A percentile compares a stretch with the other conserved stretches of the same genome.
Conservation (phyloP, 2,329 filamentous ascomycete genomes). For the Chaetomiaceae sp. region DNA sequence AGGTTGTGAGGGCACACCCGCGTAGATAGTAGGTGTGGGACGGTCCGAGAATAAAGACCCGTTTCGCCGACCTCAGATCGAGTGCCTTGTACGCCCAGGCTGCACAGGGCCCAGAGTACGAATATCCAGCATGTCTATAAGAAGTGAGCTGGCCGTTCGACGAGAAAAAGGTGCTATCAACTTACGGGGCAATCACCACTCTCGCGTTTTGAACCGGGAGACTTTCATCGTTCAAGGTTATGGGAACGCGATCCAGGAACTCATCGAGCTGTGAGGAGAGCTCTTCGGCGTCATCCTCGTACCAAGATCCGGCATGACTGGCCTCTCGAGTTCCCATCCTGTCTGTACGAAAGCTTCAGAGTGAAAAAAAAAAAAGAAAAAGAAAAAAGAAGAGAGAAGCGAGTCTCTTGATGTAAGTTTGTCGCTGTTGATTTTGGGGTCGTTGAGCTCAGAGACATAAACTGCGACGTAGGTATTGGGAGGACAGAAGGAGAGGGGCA, state of each 20-base stretch:
- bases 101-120: constrained; percentile 85
- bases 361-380: no score
- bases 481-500: neutral
- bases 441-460: no score
- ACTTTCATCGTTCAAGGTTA: constrained; percentile 51
- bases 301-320: constrained; percentile 86
- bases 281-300: constrained; percentile 54
- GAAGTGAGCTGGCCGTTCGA: constrained; percentile 14
- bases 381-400: no score
- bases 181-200: constrained; percentile 90
- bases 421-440: no score
- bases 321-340: constrained; percentile 43
- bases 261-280: constrained; percentile 66
- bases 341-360: neutral
- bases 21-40: constrained; percentile 82
- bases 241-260: constrained; percentile 69
- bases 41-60: constrained; percentile 86
- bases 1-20: constrained; percentile 71
- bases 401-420: no score
- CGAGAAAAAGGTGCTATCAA: constrained; percentile 19
- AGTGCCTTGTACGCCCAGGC: constrained; percentile 92
- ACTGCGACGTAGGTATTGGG: neutral
- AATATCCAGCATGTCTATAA: constrained; percentile 82
- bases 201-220: constrained; percentile 71
- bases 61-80: constrained; percentile 75